Base-by-base conservation (phyloP, 495 filamentous ascomycete species). In the Penicillium roqueforti region DNA sequence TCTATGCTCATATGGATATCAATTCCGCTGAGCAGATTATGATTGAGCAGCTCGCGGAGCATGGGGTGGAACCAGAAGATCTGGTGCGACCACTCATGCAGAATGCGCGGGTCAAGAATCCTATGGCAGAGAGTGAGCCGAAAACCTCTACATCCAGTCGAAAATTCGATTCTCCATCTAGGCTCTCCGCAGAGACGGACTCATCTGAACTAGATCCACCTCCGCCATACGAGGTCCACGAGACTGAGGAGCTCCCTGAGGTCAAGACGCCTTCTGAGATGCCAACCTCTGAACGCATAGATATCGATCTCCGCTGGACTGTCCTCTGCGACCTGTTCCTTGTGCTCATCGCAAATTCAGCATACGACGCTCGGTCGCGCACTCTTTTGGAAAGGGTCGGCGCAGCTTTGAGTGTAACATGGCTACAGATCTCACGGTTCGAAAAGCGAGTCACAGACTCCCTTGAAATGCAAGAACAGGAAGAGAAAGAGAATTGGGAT, bases 361-460 rank as follows among this genome's bases (percentile, higher is more conserved):
- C 87, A 22, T 99, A 99, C 68, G 93, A 99, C 68, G 79, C 92
- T 5, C 84, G 93, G 29, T 97, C 95, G 3, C 83, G 93, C 57
- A 79, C 83, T 18, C 74, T 99, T 45, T 79, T 99, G 1, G 95
- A 97, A 71, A 78, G 79, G 39, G 91, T 97, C 1, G 92, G 87
- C 38, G 76, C 79, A 46, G 84, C 84, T 55, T 79, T 99, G 60
- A 83, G 86, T 31, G 81, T 99, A 9, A 77, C 89, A 14, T 95
- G 90, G 91, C 75, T 93, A 46, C 95, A 97, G 49, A 95, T 99
- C 50, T 93, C 90, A 67, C 82, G 88, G 29, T 99, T 99, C 62
- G 93, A 99, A 70, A 97, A 97, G 73, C 88, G 92, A 26, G 91
- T 97, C 16, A 96, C 92, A 14, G 93, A 99, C 68, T 89, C 95